Evolutionary conservation across 169 alveolate species (phyloP), one percentile per base, ranked within the genome.

Genomic region (Theileria equi): DNA sequence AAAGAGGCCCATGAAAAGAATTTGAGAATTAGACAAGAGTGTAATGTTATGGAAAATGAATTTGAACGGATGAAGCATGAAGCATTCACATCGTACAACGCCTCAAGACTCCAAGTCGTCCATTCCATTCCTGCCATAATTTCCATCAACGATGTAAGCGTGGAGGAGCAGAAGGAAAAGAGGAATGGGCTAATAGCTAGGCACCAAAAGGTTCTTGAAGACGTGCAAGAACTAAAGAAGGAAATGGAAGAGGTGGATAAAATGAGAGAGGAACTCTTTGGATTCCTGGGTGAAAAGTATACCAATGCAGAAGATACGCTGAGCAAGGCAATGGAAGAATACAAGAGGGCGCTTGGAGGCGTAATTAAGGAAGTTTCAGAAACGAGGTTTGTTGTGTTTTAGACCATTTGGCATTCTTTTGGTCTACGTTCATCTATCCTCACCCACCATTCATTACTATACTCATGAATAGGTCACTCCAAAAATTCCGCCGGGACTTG

Each of bases 111-210:
- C 38, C 50, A 50, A n/a, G 63, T 77, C 25, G 81, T 77, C 0
- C 76, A 77, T 45, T 49, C 76, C 21, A 55, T 77, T 6, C 86
- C 86, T 0, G 81, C 60, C 25, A 40, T 36, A 35, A 60, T 77
- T 35, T 52, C 36, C 35, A 58, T 77, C 7, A 74, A 25, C 13
- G 86, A 77, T 6, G 63, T 61, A 2, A 67, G 59, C n/a, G 49
- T 34, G 10, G 29, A 40, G 16, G 54, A 38, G 36, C 55, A 49
- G 3, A 5, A 0, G 5, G 61, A 2, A 21, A 65, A 66, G 52
- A 73, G 81, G 28, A 3, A 40, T 29, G 61, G 58, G 0, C 44
- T 77, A 13, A 40, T 60, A 16, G 63, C 34, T 5, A 31, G 70
- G 17, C 70, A 55, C 62, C 8, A 53, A 23, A 19, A 31, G 1